A percentile compares a stretch with the other conserved stretches of the same genome.
Conservation (phyloP, 805 yeast species). For the Diddensiella transvaalensis region DNA sequence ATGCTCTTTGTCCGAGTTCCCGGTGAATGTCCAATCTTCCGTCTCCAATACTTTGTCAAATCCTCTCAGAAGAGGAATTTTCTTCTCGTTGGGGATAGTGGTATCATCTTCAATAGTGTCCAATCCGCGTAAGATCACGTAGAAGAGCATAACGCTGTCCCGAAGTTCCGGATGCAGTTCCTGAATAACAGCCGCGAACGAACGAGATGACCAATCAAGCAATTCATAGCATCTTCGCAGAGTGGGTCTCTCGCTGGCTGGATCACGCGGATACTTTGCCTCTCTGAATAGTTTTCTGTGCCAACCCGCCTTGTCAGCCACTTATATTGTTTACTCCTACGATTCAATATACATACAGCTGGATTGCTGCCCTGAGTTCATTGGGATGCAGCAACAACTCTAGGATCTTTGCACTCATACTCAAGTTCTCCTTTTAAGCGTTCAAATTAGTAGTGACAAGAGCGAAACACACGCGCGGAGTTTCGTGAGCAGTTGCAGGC, state of each 20-base stretch:
- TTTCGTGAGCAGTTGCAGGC: no score
- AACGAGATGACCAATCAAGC: constrained; percentile 71
- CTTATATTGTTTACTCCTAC: no score
- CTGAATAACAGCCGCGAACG: constrained; percentile 89
- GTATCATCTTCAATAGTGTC: constrained; percentile 97
- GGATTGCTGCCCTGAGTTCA: constrained; percentile 67
- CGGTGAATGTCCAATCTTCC: constrained; percentile 78
- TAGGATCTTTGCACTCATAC: constrained; percentile 54
- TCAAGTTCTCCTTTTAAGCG: no score
- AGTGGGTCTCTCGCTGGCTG: constrained; percentile 39
- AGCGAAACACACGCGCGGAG: no score
- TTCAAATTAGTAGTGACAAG: no score
- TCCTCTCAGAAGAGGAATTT: constrained; percentile 66
- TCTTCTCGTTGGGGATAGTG: constrained; percentile 68
- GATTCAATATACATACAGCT: constrained; percentile 50
- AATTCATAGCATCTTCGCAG: constrained; percentile 64
- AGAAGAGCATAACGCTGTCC: constrained; percentile 74
- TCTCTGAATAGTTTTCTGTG: constrained; percentile 49
- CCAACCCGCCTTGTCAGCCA: no score
- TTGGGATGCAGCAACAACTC: constrained; percentile 65
- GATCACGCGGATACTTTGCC: constrained; percentile 49
- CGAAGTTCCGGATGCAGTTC: constrained; percentile 89
- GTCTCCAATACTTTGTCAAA: constrained; percentile 63
- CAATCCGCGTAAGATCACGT: constrained; percentile 80
- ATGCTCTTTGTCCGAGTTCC: constrained; percentile 65